A percentile compares a stretch with the other conserved stretches of the same genome.
These are phyloP conservation scores for Skeletonema costatum DNA, from an alignment of 108 stramenopile genomes.

Conservation along the genomic window DNA sequence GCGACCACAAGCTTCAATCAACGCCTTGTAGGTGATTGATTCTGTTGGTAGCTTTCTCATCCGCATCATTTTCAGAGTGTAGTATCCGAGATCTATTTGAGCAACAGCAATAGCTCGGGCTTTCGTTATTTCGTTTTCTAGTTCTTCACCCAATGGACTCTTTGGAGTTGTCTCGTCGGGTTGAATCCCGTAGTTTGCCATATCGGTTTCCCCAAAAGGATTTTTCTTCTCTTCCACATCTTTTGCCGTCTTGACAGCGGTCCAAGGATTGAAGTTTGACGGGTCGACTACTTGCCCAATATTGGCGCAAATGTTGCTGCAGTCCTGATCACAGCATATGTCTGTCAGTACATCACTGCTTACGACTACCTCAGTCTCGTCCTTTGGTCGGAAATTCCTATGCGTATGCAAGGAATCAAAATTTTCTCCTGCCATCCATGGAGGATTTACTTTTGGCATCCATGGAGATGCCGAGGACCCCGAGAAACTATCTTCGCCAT, in stretches of 20 bases:
- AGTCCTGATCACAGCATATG: slow-evolving; percentile 23
- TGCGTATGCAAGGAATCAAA: slow-evolving; percentile 33
- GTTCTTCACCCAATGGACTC: slow-evolving; percentile 9
- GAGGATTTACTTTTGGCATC: slow-evolving; percentile 50
- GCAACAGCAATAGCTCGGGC: slow-evolving; percentile 79
- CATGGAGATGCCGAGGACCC: slow-evolving; percentile 18
- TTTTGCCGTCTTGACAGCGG: background rate
- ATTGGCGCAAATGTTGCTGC: slow-evolving; percentile 34
- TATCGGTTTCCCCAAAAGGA: background rate
- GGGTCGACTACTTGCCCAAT: slow-evolving; percentile 29
- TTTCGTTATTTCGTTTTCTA: slow-evolving; percentile 59
- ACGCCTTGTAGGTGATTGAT: slow-evolving; percentile 68
- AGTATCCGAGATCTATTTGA: slow-evolving; percentile 84
- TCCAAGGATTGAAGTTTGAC: slow-evolving; percentile 34
- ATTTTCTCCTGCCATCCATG: slow-evolving; percentile 47
- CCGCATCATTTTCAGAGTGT: slow-evolving; percentile 69
- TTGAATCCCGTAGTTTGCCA: background rate
- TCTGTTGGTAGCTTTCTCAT: slow-evolving; percentile 62
- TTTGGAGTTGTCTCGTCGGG: background rate
- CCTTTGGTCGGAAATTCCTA: slow-evolving; percentile 19
- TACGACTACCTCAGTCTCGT: slow-evolving; percentile 15
- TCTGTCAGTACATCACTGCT: slow-evolving; percentile 2
- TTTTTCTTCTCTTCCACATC: background rate
- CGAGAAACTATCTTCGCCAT: slow-evolving; percentile 2
- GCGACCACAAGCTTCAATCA: slow-evolving; percentile 87